Conservation (phyloP, 352 stramenopile genomes). For the Hyaloperonospora arabidopsidis region DNA sequence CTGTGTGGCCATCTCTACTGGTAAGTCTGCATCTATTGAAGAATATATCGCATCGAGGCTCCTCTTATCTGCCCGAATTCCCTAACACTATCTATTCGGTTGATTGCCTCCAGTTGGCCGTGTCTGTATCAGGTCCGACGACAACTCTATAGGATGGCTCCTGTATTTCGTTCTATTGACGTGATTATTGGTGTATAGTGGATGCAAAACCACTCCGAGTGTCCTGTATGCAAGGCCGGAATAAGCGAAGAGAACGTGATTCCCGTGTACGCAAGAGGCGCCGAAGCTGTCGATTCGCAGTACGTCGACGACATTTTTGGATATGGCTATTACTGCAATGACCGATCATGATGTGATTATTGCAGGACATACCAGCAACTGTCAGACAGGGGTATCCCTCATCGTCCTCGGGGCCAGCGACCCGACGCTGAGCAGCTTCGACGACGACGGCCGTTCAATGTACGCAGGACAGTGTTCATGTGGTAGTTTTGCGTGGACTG, state of each 20-base stretch:
- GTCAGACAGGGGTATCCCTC: slow-evolving; percentile 34
- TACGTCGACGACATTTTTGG: slow-evolving; percentile 2
- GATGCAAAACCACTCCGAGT: slow-evolving; percentile 77
- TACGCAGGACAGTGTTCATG: slow-evolving; percentile 11
- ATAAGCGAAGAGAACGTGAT: slow-evolving; percentile 87
- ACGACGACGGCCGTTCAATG: slow-evolving; percentile 39
- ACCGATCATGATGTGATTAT: not conserved
- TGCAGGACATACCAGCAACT: slow-evolving; percentile 23
- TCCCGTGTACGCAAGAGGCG: slow-evolving; percentile 74
- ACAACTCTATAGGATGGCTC: too few relatives aligned
- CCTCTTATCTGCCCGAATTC: slow-evolving; percentile 8
- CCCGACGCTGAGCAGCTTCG: slow-evolving; percentile 54
- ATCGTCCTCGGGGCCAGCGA: slow-evolving; percentile 53
- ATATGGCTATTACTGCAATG: too few relatives aligned
- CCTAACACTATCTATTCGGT: slow-evolving; percentile 13
- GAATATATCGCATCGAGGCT: not conserved
- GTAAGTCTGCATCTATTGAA: slow-evolving; percentile 22
- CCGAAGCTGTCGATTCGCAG: slow-evolving; percentile 63
- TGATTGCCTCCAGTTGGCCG: slow-evolving; percentile 45
- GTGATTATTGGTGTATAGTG: slow-evolving; percentile 26
- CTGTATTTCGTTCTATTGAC: too few relatives aligned
- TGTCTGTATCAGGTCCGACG: slow-evolving; percentile 72
- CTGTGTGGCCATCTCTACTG: slow-evolving; percentile 88
- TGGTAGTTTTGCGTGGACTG: not conserved
- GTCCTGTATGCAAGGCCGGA: slow-evolving; percentile 87